These are phyloP conservation scores for Xylaria sp. DNA, from an alignment of 2,329 filamentous ascomycete genomes.

Conservation along the genomic window DNA sequence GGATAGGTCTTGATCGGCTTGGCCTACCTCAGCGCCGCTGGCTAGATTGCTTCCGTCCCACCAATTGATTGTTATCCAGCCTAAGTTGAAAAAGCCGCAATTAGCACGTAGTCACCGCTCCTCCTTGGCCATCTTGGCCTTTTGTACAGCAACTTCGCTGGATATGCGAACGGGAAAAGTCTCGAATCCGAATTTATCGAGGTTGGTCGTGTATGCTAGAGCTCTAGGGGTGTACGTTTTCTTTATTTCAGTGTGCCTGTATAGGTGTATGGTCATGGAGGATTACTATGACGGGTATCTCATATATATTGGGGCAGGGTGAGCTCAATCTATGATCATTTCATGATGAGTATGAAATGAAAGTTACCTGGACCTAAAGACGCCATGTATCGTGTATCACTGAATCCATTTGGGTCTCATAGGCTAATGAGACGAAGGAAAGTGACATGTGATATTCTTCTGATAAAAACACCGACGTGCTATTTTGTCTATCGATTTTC, in stretches of 20 bases:
- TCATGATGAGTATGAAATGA: not conserved
- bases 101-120: conserved; percentile 6
- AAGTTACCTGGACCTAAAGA: not conserved
- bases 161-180: not conserved
- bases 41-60: not conserved
- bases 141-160: not conserved
- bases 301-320: too few species aligned
- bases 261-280: not conserved
- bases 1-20: conserved; percentile 11
- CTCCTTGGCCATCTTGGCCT: conserved; percentile 17
- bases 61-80: conserved; percentile 1
- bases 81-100: conserved; percentile 10
- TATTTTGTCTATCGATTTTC: conserved; percentile 11
- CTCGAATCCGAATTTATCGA: not conserved
- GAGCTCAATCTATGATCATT: not conserved
- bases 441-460: conserved; percentile 6
- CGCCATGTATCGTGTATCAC: not conserved
- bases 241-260: not conserved
- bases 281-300: conserved; percentile 17
- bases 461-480: conserved; percentile 5
- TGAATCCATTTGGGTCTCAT: not conserved
- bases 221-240: not conserved
- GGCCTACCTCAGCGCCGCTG: conserved; percentile 5
- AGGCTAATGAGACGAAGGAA: not conserved
- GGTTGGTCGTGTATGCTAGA: not conserved